Evolutionary conservation across 2,329 filamentous ascomycete species (phyloP).

Genomic region (Trichophyton rubrum): DNA sequence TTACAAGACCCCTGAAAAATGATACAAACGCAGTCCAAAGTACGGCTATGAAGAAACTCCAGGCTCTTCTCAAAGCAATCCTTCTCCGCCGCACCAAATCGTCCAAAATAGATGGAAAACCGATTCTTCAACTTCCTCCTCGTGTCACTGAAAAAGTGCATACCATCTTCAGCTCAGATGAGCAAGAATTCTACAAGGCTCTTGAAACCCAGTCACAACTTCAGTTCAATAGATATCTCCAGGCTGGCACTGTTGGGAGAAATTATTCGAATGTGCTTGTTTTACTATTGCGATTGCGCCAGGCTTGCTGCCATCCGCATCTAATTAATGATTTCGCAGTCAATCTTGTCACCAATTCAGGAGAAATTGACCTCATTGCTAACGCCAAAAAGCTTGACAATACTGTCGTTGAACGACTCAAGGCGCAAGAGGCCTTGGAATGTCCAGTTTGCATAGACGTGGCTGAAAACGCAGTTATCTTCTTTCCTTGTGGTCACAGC

Average conservation of each 20-base stretch:
- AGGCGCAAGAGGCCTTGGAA: conserved; percentile 50
- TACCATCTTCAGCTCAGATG: conserved; percentile 54
- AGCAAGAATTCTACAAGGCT: conserved; percentile 51
- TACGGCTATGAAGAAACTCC: conserved; percentile 56
- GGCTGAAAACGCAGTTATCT: conserved; percentile 60
- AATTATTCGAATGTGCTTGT: conserved; percentile 73
- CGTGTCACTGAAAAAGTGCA: conserved; percentile 51
- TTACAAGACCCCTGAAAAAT: conserved; percentile 41
- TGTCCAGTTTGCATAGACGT: conserved; percentile 75
- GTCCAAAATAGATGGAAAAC: conserved; percentile 65
- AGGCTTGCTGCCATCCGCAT: conserved; percentile 67
- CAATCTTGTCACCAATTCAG: conserved; percentile 30
- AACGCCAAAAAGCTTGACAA: conserved; percentile 49
- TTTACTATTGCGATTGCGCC: conserved; percentile 64
- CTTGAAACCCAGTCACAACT: conserved; percentile 56
- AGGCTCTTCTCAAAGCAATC: conserved; percentile 63
- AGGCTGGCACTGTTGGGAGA: conserved; percentile 52
- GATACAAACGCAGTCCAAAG: conserved; percentile 21
- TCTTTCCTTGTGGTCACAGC: conserved; percentile 72
- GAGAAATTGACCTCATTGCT: conserved; percentile 45
- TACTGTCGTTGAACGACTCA: conserved; percentile 56
- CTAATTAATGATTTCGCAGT: conserved; percentile 54
- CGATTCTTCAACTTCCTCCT: conserved; percentile 56
- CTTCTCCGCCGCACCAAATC: conserved; percentile 73
- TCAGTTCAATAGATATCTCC: conserved; percentile 65